Percentiles rank a stretch among this genome's conserved stretches.
Evolutionary conservation across 2,329 filamentous ascomycete species (phyloP).

Genomic region (Diaporthe ampelina): DNA sequence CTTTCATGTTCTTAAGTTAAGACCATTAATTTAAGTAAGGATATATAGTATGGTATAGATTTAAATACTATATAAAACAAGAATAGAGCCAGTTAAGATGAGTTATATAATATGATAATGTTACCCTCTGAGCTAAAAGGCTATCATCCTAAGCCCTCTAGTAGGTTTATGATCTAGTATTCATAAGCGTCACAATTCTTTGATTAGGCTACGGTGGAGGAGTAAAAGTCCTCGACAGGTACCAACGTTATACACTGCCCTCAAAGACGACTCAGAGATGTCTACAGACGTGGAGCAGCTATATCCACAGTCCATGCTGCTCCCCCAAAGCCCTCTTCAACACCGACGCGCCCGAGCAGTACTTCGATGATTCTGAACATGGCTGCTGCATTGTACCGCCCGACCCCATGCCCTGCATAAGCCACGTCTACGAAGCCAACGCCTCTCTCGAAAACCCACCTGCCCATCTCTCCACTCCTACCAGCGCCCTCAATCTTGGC

Average conservation of each 20-base stretch:
- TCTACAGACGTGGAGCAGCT: not conserved
- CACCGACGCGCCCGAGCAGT: not conserved
- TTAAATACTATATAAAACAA: too few relatives aligned
- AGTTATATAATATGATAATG: too few relatives aligned
- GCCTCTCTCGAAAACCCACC: constrained; percentile 29
- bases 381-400: constrained; percentile 24
- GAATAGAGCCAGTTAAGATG: too few relatives aligned
- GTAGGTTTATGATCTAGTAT: too few relatives aligned
- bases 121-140: too few relatives aligned
- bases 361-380: constrained; percentile 32
- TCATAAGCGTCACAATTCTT: too few relatives aligned
- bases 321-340: constrained; percentile 18
- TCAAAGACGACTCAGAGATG: not conserved
- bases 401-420: constrained; percentile 20
- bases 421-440: constrained; percentile 28
- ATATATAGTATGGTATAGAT: too few relatives aligned
- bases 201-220: too few relatives aligned
- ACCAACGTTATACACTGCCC: not conserved
- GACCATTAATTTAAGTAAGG: too few relatives aligned
- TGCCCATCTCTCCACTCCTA: constrained; percentile 17
- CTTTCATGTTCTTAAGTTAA: too few relatives aligned
- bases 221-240: not conserved
- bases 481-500: constrained; percentile 19
- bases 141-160: too few relatives aligned
- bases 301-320: constrained; percentile 22